A percentile compares a stretch with the other conserved stretches of the same genome.
Conservation (phyloP, 2,329 filamentous ascomycete genomes). For the Leptodontidium sp. region DNA sequence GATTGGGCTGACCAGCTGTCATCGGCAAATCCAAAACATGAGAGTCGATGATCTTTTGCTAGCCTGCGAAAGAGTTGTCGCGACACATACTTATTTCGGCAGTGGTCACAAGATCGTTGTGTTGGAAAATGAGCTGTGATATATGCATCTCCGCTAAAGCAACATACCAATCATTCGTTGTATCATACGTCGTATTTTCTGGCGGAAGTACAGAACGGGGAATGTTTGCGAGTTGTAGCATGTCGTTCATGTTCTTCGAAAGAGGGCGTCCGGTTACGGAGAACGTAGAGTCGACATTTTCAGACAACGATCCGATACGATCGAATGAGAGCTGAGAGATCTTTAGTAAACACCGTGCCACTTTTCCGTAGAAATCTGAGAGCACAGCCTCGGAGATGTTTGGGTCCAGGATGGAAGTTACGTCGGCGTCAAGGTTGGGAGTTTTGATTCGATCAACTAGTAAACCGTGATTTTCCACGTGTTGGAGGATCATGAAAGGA, state of each 20-base stretch:
- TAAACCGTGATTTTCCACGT: constrained; percentile 44
- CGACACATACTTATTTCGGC: constrained; percentile 52
- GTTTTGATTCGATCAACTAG: constrained; percentile 46
- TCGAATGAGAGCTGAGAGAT: constrained; percentile 4
- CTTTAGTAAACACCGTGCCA: constrained; percentile 7
- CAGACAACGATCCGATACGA: constrained; percentile 12
- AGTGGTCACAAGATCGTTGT: constrained; percentile 50
- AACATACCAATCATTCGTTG: constrained; percentile 26
- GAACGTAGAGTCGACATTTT: not conserved
- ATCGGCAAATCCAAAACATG: constrained; percentile 17
- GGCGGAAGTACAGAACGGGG: constrained; percentile 22
- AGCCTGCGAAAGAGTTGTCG: constrained; percentile 48
- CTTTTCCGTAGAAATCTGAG: constrained; percentile 4
- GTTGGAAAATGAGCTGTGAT: constrained; percentile 51
- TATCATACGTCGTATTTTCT: constrained; percentile 22
- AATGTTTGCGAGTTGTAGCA: constrained; percentile 23
- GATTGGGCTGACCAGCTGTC: constrained; percentile 16
- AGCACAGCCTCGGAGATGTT: constrained; percentile 26
- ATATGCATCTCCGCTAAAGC: constrained; percentile 46
- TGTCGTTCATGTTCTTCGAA: constrained; percentile 34
- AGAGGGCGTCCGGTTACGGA: constrained; percentile 23
- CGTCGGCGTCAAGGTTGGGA: constrained; percentile 41
- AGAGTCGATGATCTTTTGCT: constrained; percentile 12
- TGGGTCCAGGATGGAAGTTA: constrained; percentile 44
- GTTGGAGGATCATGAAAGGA: constrained; percentile 33